Conservation (phyloP, 2,329 filamentous ascomycete species). For the Pyricularia grisea region DNA sequence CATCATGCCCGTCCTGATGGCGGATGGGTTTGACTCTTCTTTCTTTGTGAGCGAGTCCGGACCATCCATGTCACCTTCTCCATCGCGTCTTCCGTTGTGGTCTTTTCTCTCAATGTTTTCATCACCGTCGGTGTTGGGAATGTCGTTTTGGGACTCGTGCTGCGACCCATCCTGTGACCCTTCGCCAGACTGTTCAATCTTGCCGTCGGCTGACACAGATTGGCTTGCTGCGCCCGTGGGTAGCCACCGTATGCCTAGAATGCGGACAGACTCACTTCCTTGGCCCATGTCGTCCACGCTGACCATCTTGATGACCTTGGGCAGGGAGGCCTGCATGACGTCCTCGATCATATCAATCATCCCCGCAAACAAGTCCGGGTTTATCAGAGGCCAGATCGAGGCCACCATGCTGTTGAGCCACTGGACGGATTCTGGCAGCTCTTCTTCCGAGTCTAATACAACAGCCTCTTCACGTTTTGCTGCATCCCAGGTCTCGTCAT, state of each 20-base stretch:
- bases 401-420: slow-evolving; percentile 64
- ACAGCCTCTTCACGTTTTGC: slow-evolving; percentile 43
- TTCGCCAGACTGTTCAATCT: slow-evolving; percentile 29
- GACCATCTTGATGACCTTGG: slow-evolving; percentile 62
- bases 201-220: slow-evolving; percentile 49
- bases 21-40: slow-evolving; percentile 26
- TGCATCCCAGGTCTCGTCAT: slow-evolving; percentile 62
- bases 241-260: slow-evolving; percentile 63
- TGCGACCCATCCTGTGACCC: slow-evolving; percentile 16
- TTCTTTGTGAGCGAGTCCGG: slow-evolving; percentile 17
- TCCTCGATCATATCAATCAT: slow-evolving; percentile 65
- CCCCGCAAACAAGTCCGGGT: slow-evolving; percentile 63
- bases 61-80: slow-evolving; percentile 17
- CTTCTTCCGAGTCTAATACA: slow-evolving; percentile 26
- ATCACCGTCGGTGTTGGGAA: slow-evolving; percentile 28
- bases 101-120: slow-evolving; percentile 29
- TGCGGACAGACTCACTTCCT: slow-evolving; percentile 60
- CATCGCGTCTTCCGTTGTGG: slow-evolving; percentile 17
- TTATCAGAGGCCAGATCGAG: slow-evolving; percentile 65
- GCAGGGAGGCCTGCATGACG: slow-evolving; percentile 69
- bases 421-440: slow-evolving; percentile 54
- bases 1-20: slow-evolving; percentile 50
- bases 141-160: slow-evolving; percentile 45
- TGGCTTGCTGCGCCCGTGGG: slow-evolving; percentile 59
- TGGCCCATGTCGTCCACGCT: slow-evolving; percentile 69